Evolutionary conservation across 2,329 filamentous ascomycete genomes (phyloP).

Genomic region (Metarhizium rileyi): DNA sequence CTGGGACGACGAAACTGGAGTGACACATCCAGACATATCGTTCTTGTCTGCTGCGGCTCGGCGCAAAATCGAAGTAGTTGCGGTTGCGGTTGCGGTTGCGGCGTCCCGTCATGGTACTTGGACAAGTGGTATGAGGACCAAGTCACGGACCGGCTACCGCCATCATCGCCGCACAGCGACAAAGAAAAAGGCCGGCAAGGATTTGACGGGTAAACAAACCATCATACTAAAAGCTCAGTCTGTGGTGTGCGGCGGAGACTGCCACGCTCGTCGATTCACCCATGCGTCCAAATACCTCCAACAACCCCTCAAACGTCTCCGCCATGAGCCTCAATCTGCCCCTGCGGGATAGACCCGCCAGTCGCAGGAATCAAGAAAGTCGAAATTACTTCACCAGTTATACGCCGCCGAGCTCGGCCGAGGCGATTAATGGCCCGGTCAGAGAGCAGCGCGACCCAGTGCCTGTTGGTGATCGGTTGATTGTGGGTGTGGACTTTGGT

Average conservation of each 20-base stretch:
- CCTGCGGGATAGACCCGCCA: slow-evolving; percentile 31
- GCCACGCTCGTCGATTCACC: neutral
- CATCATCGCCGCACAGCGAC: neutral
- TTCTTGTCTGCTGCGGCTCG: neutral
- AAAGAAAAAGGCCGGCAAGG: neutral
- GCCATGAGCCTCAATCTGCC: slow-evolving; percentile 43
- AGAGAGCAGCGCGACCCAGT: slow-evolving; percentile 44
- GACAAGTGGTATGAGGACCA: neutral
- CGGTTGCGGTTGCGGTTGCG: neutral
- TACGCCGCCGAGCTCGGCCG: slow-evolving; percentile 45
- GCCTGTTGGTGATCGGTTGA: slow-evolving; percentile 51
- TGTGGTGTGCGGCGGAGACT: neutral
- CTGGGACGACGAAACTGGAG: neutral
- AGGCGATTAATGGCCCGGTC: slow-evolving; percentile 53
- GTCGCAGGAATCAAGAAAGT: slow-evolving; percentile 44
- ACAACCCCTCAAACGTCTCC: slow-evolving; percentile 6
- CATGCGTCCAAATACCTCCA: slow-evolving; percentile 2
- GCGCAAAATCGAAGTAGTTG: neutral
- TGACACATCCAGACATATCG: too few species aligned
- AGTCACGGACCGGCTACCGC: neutral
- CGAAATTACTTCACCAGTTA: slow-evolving; percentile 47
- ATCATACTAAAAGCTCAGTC: neutral
- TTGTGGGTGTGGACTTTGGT: slow-evolving; percentile 74
- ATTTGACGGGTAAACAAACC: neutral
- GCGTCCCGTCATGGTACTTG: neutral